These are phyloP conservation scores for Hymenochaete sp. DNA, from an alignment of 1,284 basidiomycete genomes.

Conservation along the genomic window DNA sequence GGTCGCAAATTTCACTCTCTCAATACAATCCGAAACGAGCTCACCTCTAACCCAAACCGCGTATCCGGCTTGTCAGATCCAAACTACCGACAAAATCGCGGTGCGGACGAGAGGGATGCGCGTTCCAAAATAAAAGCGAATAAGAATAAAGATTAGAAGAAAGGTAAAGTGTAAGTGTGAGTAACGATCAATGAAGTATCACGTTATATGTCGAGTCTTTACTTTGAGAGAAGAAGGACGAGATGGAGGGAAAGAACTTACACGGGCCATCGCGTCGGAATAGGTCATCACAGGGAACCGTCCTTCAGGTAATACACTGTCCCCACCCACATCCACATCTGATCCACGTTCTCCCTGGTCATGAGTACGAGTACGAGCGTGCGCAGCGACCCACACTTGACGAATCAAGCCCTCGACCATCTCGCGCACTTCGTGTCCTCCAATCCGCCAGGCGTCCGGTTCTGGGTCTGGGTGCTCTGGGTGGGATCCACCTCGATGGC, in stretches of 20 bases:
- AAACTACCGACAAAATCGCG: conserved; percentile 51
- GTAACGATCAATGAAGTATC: too few relatives aligned
- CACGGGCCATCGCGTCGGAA: conserved; percentile 74
- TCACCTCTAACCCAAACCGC: conserved; percentile 77
- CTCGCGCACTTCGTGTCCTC: conserved; percentile 69
- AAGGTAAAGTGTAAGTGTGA: background rate
- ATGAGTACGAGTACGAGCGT: too few relatives aligned
- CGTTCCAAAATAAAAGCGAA: too few relatives aligned
- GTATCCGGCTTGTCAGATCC: conserved; percentile 95
- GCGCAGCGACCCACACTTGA: conserved; percentile 63
- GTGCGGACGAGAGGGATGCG: too few relatives aligned
- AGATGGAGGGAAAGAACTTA: conserved; percentile 32
- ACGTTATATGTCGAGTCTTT: background rate
- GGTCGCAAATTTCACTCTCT: background rate
- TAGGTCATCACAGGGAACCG: conserved; percentile 78
- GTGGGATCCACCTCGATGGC: too few relatives aligned
- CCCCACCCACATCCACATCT: too few relatives aligned
- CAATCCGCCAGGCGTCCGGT: conserved; percentile 65
- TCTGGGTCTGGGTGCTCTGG: conserved; percentile 4
- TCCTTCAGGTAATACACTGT: conserved; percentile 44
- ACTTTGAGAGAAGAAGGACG: background rate
- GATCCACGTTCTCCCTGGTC: too few relatives aligned
- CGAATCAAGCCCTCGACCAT: conserved; percentile 66
- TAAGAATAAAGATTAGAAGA: conserved; percentile 13
- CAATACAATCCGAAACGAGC: conserved; percentile 20